phyloP scores from a whole-genome alignment of 192 early-diverging fungal species.

The Entophlyctis luteolus region DNA sequence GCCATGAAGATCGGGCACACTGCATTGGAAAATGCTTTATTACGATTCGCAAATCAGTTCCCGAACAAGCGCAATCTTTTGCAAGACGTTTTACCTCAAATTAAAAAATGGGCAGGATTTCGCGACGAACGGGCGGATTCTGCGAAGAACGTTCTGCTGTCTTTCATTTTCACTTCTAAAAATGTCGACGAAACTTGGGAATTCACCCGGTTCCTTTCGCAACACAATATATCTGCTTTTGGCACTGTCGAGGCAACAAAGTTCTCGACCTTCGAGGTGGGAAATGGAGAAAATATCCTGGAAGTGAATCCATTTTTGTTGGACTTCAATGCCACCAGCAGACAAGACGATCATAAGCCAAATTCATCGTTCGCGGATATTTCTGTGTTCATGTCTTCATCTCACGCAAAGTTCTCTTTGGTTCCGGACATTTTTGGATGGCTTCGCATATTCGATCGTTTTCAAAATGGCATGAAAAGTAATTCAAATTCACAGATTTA shows the following conservation, averaged over 20 bases:
- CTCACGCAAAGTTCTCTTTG: conserved; percentile 8
- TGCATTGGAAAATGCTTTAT: neutral
- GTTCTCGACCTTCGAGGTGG: conserved; percentile 28
- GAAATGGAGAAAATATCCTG: conserved; percentile 30
- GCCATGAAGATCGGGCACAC: conserved; percentile 9
- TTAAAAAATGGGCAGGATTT: conserved; percentile 7
- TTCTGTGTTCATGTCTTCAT: neutral
- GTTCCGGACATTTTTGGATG: conserved; percentile 46
- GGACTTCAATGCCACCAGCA: conserved; percentile 16
- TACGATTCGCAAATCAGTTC: neutral
- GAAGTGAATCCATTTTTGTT: conserved; percentile 21
- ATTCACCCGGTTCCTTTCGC: neutral
- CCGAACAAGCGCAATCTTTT: neutral
- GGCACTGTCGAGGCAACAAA: conserved; percentile 7
- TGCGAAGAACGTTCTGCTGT: conserved; percentile 16
- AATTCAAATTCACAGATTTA: neutral
- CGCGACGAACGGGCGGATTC: conserved; percentile 47
- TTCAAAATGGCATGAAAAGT: conserved; percentile 20
- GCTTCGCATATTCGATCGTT: conserved; percentile 32
- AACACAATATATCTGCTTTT: neutral
- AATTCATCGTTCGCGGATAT: conserved; percentile 3
- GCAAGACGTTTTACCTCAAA: neutral
- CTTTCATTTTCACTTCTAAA: conserved; percentile 24
- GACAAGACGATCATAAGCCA: too few species aligned
- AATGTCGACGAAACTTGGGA: too few species aligned